Evolutionary conservation across 805 yeast genomes (phyloP), one percentile per base, ranked within the genome.

Genomic region (Yarrowia yakushimensis): DNA sequence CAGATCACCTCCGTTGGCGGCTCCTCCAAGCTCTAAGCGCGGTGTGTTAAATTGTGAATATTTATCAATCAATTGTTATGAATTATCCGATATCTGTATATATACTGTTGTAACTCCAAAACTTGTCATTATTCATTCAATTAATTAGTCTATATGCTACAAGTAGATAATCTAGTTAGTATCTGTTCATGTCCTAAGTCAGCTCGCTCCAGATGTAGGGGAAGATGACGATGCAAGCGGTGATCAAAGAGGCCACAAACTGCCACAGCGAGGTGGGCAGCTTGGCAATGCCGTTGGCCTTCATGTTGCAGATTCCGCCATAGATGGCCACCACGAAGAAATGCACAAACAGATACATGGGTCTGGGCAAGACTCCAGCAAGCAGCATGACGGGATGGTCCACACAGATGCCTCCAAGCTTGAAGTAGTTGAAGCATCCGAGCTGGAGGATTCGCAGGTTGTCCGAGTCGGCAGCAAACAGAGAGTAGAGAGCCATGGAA

Each of bases 301-400:
- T 70, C 67, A 87, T 83, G 75, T 92, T 91, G 67, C 85, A 72
- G 69, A 81, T 83, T 63, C 93, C 85, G 7, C 93, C 82, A 72
- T 88, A 92, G 68, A 93, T 82, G 1, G 97, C 98, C 57, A 94
- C 98, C 52, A 87, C 80, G 75, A 90, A 90, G 76, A 94, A 94
- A 69, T 93, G 97, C 73, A 85, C 82, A 70, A 96, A 85, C 65
- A 94, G 80, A 50, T 83, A 69, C 71, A 82, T 77, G 13, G 97
- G 97, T 67, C 79, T 80, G 52, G 96, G 96, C 62, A 83, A 75
- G 70, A 90, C 78, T 15, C 97, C 99, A 63, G 92, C 81, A 60
- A 94, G 80, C 69, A 94, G 82, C 4, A 90, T 86, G 60, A 90
- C 86, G 7, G 99, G 99, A 6, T 86, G 87, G 20, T 75, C 72